Conservation (phyloP, 495 filamentous ascomycete species). For the Penicillium riverlandense region DNA sequence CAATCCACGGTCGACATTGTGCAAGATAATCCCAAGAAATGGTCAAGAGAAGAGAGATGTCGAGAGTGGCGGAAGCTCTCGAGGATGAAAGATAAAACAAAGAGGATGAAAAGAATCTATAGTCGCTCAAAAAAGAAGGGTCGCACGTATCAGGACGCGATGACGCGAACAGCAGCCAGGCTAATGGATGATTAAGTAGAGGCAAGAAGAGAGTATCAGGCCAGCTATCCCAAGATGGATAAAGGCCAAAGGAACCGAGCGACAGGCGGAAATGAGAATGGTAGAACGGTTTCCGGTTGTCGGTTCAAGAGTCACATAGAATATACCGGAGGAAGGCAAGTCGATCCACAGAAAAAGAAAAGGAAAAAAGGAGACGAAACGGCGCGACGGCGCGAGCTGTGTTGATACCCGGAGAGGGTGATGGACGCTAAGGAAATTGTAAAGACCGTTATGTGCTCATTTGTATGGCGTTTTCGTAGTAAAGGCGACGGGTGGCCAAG, state of each 20-base stretch:
- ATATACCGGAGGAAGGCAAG: constrained; percentile 43
- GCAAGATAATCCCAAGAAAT: constrained; percentile 28
- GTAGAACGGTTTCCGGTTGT: not conserved
- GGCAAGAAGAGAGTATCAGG: constrained; percentile 29
- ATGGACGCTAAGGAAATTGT: constrained; percentile 43
- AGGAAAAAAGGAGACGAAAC: constrained; percentile 32
- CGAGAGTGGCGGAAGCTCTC: constrained; percentile 2
- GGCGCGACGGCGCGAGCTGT: constrained; percentile 36
- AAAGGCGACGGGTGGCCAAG: constrained; percentile 29
- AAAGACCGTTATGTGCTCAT: constrained; percentile 65
- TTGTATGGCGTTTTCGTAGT: constrained; percentile 43
- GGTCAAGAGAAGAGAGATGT: constrained; percentile 8
- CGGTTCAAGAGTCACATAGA: constrained; percentile 55
- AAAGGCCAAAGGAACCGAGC: constrained; percentile 16
- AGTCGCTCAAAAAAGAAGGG: constrained; percentile 17
- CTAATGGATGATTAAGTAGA: constrained; percentile 35
- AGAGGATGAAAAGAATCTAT: constrained; percentile 19
- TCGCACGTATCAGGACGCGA: constrained; percentile 36
- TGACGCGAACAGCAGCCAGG: constrained; percentile 29
- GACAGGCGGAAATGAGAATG: not conserved
- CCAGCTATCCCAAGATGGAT: constrained; percentile 22
- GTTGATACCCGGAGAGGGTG: constrained; percentile 38
- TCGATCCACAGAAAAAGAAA: constrained; percentile 50
- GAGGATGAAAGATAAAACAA: constrained; percentile 11
- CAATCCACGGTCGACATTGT: constrained; percentile 61